These are phyloP conservation scores for Capronia americana DNA, from an alignment of 2,329 filamentous ascomycete genomes.

Conservation along the genomic window DNA sequence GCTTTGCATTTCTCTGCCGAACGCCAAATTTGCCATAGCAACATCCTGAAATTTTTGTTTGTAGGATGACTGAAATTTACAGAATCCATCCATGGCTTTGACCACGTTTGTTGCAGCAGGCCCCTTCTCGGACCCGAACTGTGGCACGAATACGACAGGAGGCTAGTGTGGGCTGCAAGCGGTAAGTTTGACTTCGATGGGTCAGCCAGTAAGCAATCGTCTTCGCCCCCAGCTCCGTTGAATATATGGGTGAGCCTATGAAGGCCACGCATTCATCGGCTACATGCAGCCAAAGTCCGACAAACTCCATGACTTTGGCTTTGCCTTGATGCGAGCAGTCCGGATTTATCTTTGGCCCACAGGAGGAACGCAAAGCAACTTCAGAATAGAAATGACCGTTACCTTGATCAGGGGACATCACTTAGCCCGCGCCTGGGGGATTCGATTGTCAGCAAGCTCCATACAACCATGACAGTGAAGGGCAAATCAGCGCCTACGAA, in stretches of 20 bases:
- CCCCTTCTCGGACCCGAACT: neutral
- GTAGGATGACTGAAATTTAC: neutral
- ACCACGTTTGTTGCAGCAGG: neutral
- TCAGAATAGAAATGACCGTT: neutral
- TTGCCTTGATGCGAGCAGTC: neutral
- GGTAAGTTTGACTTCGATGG: constrained; percentile 1
- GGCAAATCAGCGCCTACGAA: neutral
- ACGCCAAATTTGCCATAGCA: neutral
- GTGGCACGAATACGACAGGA: constrained; percentile 11
- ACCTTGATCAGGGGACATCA: neutral
- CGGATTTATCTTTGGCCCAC: neutral
- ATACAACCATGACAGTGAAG: constrained; percentile 7
- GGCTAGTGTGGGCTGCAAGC: constrained; percentile 12
- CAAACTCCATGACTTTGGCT: constrained; percentile 12
- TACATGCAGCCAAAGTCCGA: constrained; percentile 9
- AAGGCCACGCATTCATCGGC: neutral
- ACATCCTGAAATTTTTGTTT: neutral
- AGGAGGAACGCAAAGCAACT: neutral
- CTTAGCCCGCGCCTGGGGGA: neutral
- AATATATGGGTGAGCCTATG: neutral
- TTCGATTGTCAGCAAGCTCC: constrained; percentile 1
- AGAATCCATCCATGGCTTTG: no score
- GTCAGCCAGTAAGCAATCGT: neutral
- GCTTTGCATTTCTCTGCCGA: neutral
- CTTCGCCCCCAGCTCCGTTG: neutral